Evolutionary conservation across 306 rosid genomes (phyloP), one percentile per base, ranked within the genome.

Genomic region (Glycyrrhiza uralensis): DNA sequence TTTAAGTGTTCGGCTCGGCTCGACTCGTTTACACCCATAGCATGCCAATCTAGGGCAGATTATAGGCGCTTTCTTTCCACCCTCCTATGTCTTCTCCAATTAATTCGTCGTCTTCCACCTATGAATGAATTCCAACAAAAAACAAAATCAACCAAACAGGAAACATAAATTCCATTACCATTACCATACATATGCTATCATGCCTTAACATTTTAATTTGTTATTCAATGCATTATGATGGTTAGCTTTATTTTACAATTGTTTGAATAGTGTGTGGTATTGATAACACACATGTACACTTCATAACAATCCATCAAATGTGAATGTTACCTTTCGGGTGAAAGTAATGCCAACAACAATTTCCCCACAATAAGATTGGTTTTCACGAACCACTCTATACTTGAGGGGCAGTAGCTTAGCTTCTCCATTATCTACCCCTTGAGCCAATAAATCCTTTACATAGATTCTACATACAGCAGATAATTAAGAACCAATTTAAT

Each of bases 311-410:
- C 2, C 18, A 26, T 39, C 17, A n/a, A 44, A 44, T 22, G 8
- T 67, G 17, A 5, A 6, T 7, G 36, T 15, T 84, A 87, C 90
- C 91, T 85, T 79, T 2, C 0, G 79, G 32, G 85, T 86, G 78
- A 89, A 92, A 71, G 70, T 72, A 19, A 92, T 71, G 26, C 79
- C 89, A 39, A 90, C 92, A 62, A 69, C 82, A 66, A 90, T 77
- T 70, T 92, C 95, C 32, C 95, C 98, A 0, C 76, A 74, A 69
- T 85, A 92, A 60, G 77, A 77, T 5, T 77, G 39, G 36, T 90
- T 36, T 2, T 58, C 49, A 1, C 81, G 69, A 65, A 87, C 84
- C 7, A 90, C 83, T 1, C 87, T 84, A 59, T 87, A 90, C 56
- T 87, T 90, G 10, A 66, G 76, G 14, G 85, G 63, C 7, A 68